Evolutionary conservation across 2,329 filamentous ascomycete species (phyloP).

Genomic region (Drechslerella coelobrocha): DNA sequence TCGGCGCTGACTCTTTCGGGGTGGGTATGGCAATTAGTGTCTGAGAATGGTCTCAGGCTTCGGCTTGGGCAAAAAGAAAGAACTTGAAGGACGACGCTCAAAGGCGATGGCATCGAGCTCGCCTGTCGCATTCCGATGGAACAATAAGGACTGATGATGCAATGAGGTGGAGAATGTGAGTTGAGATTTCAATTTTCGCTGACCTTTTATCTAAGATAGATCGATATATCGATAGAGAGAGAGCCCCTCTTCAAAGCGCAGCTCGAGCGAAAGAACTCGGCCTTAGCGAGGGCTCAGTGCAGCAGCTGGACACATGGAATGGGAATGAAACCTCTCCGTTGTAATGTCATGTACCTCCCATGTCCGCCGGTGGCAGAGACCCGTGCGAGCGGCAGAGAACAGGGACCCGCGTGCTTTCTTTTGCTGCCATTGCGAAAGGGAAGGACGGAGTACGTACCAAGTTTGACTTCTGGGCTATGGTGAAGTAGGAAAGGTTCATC

Average conservation of each 20-base stretch:
- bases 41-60: constrained; percentile 49
- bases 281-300: constrained; percentile 24
- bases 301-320: constrained; percentile 3
- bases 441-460: constrained; percentile 35
- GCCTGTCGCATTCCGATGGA: constrained; percentile 41
- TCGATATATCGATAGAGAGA: constrained; percentile 8
- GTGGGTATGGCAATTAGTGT: constrained; percentile 20
- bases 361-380: constrained; percentile 50
- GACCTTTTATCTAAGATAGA: constrained; percentile 25
- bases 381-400: constrained; percentile 42
- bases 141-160: constrained; percentile 33
- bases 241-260: constrained; percentile 37
- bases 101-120: constrained; percentile 46
- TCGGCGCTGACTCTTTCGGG: not conserved
- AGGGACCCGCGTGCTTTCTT: constrained; percentile 45
- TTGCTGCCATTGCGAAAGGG: constrained; percentile 6
- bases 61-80: constrained; percentile 20
- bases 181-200: constrained; percentile 33
- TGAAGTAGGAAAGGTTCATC: constrained; percentile 50
- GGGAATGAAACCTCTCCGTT: constrained; percentile 26
- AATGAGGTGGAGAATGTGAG: constrained; percentile 41
- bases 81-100: no score
- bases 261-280: constrained; percentile 26
- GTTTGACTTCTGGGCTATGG: constrained; percentile 50
- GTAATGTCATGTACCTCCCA: constrained; percentile 36